phyloP scores from a whole-genome alignment of 495 filamentous ascomycete species.

The Penicillium simplicissimum region DNA sequence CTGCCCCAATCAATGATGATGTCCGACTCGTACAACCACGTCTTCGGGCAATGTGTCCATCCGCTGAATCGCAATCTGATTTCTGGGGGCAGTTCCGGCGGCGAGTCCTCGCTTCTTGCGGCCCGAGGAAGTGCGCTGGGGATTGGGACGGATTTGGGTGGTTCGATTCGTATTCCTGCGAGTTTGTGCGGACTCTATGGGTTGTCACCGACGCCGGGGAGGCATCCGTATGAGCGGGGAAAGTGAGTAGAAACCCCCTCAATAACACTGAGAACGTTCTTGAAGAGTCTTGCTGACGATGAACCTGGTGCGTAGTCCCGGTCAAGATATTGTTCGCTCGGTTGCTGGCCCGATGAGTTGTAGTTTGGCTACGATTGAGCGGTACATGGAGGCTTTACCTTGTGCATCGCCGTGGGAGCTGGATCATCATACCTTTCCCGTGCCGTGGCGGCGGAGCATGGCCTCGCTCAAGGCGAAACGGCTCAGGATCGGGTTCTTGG shows the following conservation, averaged over 20 bases:
- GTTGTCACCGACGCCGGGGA: conserved; percentile 58
- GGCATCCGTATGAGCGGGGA: conserved; percentile 53
- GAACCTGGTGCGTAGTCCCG: conserved; percentile 18
- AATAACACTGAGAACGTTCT: background rate
- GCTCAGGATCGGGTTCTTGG: conserved; percentile 52
- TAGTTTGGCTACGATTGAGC: conserved; percentile 28
- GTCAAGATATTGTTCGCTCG: conserved; percentile 35
- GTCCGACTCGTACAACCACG: conserved; percentile 51
- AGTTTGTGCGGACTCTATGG: conserved; percentile 65
- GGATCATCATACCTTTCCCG: conserved; percentile 40
- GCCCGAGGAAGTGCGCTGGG: conserved; percentile 60
- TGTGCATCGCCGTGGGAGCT: conserved; percentile 31
- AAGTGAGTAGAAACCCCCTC: conserved; percentile 36
- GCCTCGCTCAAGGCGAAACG: conserved; percentile 28
- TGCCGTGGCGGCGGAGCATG: conserved; percentile 44
- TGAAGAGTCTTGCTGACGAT: background rate
- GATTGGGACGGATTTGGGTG: conserved; percentile 69
- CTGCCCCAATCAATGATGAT: conserved; percentile 62
- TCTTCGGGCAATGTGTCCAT: conserved; percentile 54
- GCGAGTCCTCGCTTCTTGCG: conserved; percentile 65
- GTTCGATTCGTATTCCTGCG: conserved; percentile 66
- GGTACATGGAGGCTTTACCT: conserved; percentile 35
- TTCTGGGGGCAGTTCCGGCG: conserved; percentile 64
- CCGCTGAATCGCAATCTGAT: conserved; percentile 58
- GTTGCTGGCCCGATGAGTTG: conserved; percentile 35